A percentile compares a stretch with the other conserved stretches of the same genome.
These are phyloP conservation scores for Mercurialis annua DNA, from an alignment of 345 rosid species.

Conservation along the genomic window DNA sequence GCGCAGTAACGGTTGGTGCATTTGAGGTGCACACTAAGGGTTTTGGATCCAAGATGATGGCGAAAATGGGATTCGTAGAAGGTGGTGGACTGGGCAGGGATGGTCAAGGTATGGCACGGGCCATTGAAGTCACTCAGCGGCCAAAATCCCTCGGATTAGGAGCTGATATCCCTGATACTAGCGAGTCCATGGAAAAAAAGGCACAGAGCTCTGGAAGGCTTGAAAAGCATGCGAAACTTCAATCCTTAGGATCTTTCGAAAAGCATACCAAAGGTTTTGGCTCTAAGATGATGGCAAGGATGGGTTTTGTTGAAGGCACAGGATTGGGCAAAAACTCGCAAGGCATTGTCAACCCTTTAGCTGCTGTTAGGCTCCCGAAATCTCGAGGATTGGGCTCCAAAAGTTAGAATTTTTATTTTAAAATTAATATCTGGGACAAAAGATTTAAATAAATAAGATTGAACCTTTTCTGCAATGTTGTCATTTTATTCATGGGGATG, in stretches of 20 bases:
- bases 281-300: constrained; percentile 81
- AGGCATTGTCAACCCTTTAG: constrained; percentile 67
- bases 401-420: constrained; percentile 16
- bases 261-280: constrained; percentile 89
- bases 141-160: constrained; percentile 82
- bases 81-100: constrained; percentile 88
- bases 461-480: background rate
- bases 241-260: constrained; percentile 58
- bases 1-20: constrained; percentile 48
- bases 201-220: constrained; percentile 22
- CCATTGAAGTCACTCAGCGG: constrained; percentile 70
- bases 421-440: background rate
- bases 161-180: constrained; percentile 36
- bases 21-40: constrained; percentile 91
- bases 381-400: constrained; percentile 75
- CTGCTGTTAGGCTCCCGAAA: constrained; percentile 54
- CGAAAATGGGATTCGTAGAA: constrained; percentile 79
- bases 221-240: constrained; percentile 6
- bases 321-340: constrained; percentile 78
- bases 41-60: constrained; percentile 94
- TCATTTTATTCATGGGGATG: background rate
- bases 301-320: constrained; percentile 85
- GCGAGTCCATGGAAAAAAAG: constrained; percentile 25
- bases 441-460: background rate
- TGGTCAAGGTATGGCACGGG: constrained; percentile 71